Evolutionary conservation across 768 basidiomycete genomes (phyloP).

Genomic region (Suillus spraguei): DNA sequence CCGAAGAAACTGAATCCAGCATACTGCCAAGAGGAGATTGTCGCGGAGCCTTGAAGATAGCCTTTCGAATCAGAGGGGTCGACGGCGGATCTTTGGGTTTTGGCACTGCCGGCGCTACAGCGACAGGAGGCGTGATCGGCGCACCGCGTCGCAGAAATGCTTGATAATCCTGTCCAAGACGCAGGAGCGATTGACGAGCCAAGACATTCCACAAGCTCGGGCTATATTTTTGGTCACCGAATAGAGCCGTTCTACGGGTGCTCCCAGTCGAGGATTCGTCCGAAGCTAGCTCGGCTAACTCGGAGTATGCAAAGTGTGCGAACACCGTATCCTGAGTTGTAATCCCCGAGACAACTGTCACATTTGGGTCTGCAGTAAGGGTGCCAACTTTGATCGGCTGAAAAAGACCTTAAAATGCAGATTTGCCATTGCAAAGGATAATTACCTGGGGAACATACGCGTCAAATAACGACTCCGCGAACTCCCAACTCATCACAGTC

Average conservation of each 20-base stretch:
- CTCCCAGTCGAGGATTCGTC: constrained; percentile 42
- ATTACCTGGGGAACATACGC: constrained; percentile 57
- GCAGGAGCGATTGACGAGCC: constrained; percentile 56
- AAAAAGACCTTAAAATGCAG: constrained; percentile 7
- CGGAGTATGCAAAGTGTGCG: constrained; percentile 67
- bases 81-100: constrained; percentile 32
- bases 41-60: constrained; percentile 42
- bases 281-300: constrained; percentile 55
- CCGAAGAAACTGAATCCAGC: constrained; percentile 60
- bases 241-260: constrained; percentile 55
- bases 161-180: constrained; percentile 73
- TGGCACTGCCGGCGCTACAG: constrained; percentile 29
- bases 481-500: constrained; percentile 65
- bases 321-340: constrained; percentile 54
- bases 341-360: constrained; percentile 64
- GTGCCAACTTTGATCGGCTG: constrained; percentile 52
- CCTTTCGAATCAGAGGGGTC: constrained; percentile 40
- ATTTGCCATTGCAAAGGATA: not conserved
- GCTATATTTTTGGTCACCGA: constrained; percentile 67
- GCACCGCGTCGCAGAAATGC: constrained; percentile 61
- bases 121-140: constrained; percentile 29
- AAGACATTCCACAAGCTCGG: constrained; percentile 67
- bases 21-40: constrained; percentile 56
- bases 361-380: constrained; percentile 51
- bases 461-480: constrained; percentile 62